Conservation (phyloP, 805 yeast species). For the Tetrapisispora arboricola region DNA sequence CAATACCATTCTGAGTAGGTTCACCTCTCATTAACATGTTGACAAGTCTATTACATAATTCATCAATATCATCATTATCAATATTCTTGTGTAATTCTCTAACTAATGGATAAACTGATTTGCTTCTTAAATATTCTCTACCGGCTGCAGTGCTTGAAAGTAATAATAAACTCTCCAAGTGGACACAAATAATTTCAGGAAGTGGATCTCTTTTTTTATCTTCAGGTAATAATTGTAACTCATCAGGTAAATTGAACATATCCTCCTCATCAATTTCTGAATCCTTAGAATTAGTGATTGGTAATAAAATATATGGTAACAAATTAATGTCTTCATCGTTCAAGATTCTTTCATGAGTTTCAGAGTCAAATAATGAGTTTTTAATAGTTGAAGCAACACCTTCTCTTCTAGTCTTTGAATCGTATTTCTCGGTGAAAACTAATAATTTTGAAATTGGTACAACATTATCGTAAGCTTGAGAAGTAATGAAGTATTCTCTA, state of each 20-base stretch:
- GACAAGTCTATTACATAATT: conserved; percentile 73
- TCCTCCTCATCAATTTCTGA: conserved; percentile 72
- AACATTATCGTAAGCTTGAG: conserved; percentile 63
- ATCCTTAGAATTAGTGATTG: conserved; percentile 67
- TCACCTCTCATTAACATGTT: conserved; percentile 93
- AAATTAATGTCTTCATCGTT: conserved; percentile 56
- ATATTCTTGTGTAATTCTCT: conserved; percentile 71
- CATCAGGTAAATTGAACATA: conserved; percentile 78
- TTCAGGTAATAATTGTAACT: conserved; percentile 65
- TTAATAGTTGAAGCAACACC: conserved; percentile 91
- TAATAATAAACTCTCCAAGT: conserved; percentile 69
- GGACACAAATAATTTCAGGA: conserved; percentile 51
- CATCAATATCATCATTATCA: conserved; percentile 36
- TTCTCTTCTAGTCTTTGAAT: conserved; percentile 69
- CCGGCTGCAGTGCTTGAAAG: conserved; percentile 65
- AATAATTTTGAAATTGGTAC: conserved; percentile 74
- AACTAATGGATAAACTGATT: conserved; percentile 74
- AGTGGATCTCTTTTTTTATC: conserved; percentile 72
- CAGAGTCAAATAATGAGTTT: conserved; percentile 74
- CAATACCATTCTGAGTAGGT: conserved; percentile 35
- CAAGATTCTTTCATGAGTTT: conserved; percentile 50
- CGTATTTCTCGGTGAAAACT: conserved; percentile 75
- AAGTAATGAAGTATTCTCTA: conserved; percentile 65
- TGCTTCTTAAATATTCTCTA: conserved; percentile 69
- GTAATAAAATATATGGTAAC: conserved; percentile 71